phyloP scores from a whole-genome alignment of 306 rosid genomes.

The Medicago arabica region DNA sequence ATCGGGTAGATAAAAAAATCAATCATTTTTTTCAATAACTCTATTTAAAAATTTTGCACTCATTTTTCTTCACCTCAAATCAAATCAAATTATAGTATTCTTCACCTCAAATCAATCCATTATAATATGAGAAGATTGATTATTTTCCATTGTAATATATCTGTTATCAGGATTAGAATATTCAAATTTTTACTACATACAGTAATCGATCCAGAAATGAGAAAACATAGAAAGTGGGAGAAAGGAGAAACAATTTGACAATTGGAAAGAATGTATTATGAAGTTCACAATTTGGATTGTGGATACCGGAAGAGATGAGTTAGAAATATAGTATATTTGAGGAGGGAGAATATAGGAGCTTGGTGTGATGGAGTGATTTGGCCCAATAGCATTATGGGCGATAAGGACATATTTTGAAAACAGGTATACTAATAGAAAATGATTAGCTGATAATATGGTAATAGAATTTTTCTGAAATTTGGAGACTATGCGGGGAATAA shows the following conservation, averaged over 20 bases:
- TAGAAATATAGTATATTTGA: not conserved
- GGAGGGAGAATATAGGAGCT: not conserved
- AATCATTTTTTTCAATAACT: not conserved
- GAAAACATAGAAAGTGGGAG: not conserved
- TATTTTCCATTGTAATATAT: not conserved
- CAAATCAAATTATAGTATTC: not conserved
- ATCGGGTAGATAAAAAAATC: not conserved
- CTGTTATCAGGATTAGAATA: not conserved
- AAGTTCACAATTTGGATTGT: not conserved
- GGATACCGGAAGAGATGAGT: no score
- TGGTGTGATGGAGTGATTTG: not conserved
- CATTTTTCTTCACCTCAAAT: slow-evolving; percentile 20
- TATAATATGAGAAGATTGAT: not conserved
- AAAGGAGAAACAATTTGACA: not conserved
- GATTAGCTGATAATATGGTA: not conserved
- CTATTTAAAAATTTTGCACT: slow-evolving; percentile 16
- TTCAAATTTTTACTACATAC: not conserved
- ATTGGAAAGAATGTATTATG: slow-evolving; percentile 7
- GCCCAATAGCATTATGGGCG: not conserved
- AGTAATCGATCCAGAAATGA: not conserved
- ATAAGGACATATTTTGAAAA: not conserved
- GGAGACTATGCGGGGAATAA: not conserved
- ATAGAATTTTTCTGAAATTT: not conserved
- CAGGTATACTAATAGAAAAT: not conserved
- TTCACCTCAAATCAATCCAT: slow-evolving; percentile 12